Evolutionary conservation across 805 yeast species (phyloP), one percentile per base, ranked within the genome.

Genomic region (Candida coquimbonensis): DNA sequence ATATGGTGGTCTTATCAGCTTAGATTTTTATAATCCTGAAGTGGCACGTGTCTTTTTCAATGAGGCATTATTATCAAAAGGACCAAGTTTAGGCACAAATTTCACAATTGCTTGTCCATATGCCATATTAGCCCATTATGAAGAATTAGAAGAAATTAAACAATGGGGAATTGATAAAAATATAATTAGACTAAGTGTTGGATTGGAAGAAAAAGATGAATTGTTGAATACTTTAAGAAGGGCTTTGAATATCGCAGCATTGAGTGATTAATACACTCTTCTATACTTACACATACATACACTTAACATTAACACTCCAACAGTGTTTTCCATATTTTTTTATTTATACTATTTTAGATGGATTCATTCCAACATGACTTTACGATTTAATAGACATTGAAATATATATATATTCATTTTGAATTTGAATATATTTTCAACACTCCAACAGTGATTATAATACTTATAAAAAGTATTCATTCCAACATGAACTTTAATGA

Each of bases 81-180:
- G 96, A 2, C 96, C 96, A 4, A 83, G 93, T 14, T 72, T 89
- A 53, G 96, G 96, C 12, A 87, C 96, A 0, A 89, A 86, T 65
- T 87, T 87, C 67, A 83, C 95, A 0, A 69, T 89, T 54, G 89
- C 89, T 6, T 89, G 95, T 61, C 96, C 97, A 9, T 90, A 90
- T 64, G 75, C 96, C 7, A 77, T 90, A 40, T 70, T 90, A 48
- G 96, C 96, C 3, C 96, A 89, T 62, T 87, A 80, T 63, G 74
- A 72, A 45, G 96, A 89, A 63, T 66, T 88, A 46, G 91, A 87
- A 49, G 88, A 81, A 57, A 82, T 86, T 21, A 86, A 75, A 42
- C 69, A 78, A 55, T 89, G 87, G 82, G 96, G 93, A 2, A 87
- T 89, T 31, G 95, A 87, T 59, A 69, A 80, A 49, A 75, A 83